A percentile compares a stretch with the other conserved stretches of the same genome.
Conservation (phyloP, 2,329 filamentous ascomycete genomes). For the Chaetomiaceae sp. region DNA sequence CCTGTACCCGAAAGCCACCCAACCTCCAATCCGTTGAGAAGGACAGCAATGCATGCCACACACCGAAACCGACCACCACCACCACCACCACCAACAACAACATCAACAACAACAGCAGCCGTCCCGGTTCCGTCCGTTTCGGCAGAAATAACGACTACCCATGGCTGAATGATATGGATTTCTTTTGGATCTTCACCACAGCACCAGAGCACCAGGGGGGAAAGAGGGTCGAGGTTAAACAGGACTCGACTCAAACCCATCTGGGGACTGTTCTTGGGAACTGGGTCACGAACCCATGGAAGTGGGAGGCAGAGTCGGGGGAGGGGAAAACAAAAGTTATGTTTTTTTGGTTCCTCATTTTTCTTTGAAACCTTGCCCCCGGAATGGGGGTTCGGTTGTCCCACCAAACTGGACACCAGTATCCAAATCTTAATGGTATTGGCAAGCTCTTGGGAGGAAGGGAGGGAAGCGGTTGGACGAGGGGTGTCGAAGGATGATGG, state of each 20-base stretch:
- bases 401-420: neutral
- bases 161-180: slow-evolving; percentile 20
- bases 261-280: slow-evolving; percentile 7
- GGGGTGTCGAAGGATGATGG: neutral
- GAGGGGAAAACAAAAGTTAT: slow-evolving; percentile 16
- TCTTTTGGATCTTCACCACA: slow-evolving; percentile 13
- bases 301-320: slow-evolving; percentile 1
- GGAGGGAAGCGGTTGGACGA: neutral
- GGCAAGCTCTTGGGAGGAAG: neutral
- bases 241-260: slow-evolving; percentile 15
- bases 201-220: no score
- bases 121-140: neutral
- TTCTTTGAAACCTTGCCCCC: neutral
- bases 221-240: slow-evolving; percentile 19
- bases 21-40: neutral
- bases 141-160: slow-evolving; percentile 18
- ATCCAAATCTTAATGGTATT: slow-evolving; percentile 19
- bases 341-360: neutral
- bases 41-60: no score
- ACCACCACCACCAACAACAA: no score
- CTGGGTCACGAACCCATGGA: slow-evolving; percentile 8
- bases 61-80: no score
- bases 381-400: neutral
- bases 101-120: neutral
- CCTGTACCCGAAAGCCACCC: slow-evolving; percentile 1